Base-by-base conservation (phyloP, 2,329 filamentous ascomycete genomes). In the Ophiostoma ips region DNA sequence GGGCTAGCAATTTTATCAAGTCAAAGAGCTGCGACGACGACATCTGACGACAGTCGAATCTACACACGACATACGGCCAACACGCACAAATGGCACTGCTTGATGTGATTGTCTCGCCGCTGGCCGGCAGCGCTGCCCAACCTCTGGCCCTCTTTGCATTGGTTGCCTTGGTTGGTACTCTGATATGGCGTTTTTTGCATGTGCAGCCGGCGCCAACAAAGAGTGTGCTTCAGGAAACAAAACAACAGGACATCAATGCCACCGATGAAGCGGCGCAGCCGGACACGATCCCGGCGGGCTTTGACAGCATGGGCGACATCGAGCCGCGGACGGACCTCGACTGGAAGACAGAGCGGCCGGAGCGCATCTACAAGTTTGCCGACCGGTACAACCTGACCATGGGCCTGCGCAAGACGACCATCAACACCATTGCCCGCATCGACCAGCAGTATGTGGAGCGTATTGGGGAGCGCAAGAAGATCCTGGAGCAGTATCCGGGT, bases 331-430 rank as follows among this genome's bases (percentile, higher is more conserved):
- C 30, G 1, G 34, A 46, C 21, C 37, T 55, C 7, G 48, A 55
- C 46, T 53, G 44, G 37, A 45, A 35, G 19, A 45, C 46, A 1
- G 46, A 44, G 21, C 11, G 15, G 7, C 53, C 53, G 1, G 49
- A 51, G 37, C 48, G 49, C 3, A 53, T 55, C 30, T 53, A 53
- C 49, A 51, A 53, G 38, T 55, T 55, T 44, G 49, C 51, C 8
- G 50, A 53, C 43, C 37, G 37, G 15, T 55, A 55, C 51, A 55
- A 55, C 38, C 51, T 55, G 19, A 55, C 53, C n/a, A 55, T 55
- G 53, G 53, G 53, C 18, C 41, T 55, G 11, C 53, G 53, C 16
- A 52, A 52, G 34, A 54, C 53, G 2, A 44, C 34, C 8, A 43
- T 55, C 37, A 53, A 53, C 38, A 51, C 49, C 16, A 55, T 55